phyloP scores from a whole-genome alignment of 305 asterid genomes.

The Fraxinus floribunda region DNA sequence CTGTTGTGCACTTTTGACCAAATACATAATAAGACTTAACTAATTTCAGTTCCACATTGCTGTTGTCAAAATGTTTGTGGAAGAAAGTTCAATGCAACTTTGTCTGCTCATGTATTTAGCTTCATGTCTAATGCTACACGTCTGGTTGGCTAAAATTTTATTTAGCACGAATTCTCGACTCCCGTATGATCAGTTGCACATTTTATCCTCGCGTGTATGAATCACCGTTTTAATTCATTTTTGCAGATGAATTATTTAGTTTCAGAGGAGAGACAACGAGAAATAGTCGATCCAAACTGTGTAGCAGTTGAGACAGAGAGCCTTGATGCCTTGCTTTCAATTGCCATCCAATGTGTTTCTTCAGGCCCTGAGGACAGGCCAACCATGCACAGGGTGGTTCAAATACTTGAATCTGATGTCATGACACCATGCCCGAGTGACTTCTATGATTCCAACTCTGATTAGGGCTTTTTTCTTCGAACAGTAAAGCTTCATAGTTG shows the following conservation, averaged over 20 bases:
- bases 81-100: neutral
- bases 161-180: neutral
- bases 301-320: slow-evolving; percentile 73
- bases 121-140: neutral
- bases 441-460: slow-evolving; percentile 82
- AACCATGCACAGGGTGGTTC: slow-evolving; percentile 89
- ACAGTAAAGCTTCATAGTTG: slow-evolving; percentile 16
- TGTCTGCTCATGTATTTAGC: neutral
- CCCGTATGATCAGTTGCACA: neutral
- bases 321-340: slow-evolving; percentile 69
- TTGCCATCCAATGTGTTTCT: slow-evolving; percentile 86
- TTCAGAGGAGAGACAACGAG: slow-evolving; percentile 68
- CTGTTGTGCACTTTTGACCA: neutral
- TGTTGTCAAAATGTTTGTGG: neutral
- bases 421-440: slow-evolving; percentile 96
- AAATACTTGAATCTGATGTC: slow-evolving; percentile 85
- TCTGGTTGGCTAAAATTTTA: neutral
- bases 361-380: slow-evolving; percentile 87
- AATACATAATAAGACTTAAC: neutral
- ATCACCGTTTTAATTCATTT: neutral
- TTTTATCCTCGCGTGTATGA: neutral
- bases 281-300: slow-evolving; percentile 69
- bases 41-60: neutral
- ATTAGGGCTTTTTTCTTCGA: slow-evolving; percentile 37
- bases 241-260: slow-evolving; percentile 69